A percentile compares a stretch with the other conserved stretches of the same genome.
phyloP scores from a whole-genome alignment of 2,329 filamentous ascomycete species.

The Aphanocladium album region DNA sequence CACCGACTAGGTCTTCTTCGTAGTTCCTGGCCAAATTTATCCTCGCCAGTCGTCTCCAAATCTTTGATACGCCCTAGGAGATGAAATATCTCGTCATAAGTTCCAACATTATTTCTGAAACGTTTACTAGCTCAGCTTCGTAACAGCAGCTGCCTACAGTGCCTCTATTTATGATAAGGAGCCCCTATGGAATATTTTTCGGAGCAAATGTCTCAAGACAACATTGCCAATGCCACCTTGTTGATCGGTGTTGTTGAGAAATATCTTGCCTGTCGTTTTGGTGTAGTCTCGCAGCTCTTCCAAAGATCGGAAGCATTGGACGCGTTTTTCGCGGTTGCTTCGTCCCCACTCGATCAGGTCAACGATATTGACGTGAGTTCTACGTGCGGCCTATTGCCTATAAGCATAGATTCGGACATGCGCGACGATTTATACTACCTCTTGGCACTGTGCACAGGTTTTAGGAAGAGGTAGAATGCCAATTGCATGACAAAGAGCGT shows the following conservation, averaged over 20 bases:
- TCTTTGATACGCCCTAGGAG: no score
- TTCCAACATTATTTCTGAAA: no score
- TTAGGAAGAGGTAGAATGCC: background rate
- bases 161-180: no score
- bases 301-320: slow-evolving; percentile 3
- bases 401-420: background rate
- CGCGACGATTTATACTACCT: background rate
- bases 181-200: background rate
- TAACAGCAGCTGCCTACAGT: no score
- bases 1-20: no score
- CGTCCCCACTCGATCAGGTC: slow-evolving; percentile 13
- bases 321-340: slow-evolving; percentile 11
- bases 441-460: background rate
- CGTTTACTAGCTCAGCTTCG: no score
- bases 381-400: slow-evolving; percentile 1
- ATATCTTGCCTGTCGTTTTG: background rate
- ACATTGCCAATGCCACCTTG: background rate
- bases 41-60: no score
- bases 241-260: background rate
- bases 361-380: slow-evolving; percentile 11
- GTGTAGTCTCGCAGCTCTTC: background rate
- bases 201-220: background rate
- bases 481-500: slow-evolving; percentile 6
- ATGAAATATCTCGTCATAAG: no score
- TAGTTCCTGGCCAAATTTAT: no score